Evolutionary conservation across 768 basidiomycete species (phyloP).

Genomic region (Pulveroboletus sp.): DNA sequence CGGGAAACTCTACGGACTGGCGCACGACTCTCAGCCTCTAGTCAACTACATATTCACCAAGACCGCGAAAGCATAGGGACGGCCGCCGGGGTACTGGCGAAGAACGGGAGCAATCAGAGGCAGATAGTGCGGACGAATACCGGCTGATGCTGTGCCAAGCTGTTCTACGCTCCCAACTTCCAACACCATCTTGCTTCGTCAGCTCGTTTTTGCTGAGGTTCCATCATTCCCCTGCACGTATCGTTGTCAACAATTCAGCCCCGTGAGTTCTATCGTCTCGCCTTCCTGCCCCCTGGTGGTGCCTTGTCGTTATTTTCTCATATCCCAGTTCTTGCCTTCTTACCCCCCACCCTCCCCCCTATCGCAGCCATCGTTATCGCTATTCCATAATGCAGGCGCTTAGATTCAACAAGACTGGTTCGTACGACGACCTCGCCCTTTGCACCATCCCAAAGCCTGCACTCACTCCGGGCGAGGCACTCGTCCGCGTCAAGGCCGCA

Average conservation of each 20-base stretch:
- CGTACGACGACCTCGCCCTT: constrained; percentile 25
- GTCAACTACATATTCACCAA: too few species aligned
- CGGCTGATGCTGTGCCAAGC: constrained; percentile 12
- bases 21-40: too few species aligned
- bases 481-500: constrained; percentile 30
- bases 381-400: constrained; percentile 29
- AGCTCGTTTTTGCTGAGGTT: neutral
- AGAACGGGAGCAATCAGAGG: neutral
- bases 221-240: neutral
- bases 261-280: constrained; percentile 1
- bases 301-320: neutral
- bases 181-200: neutral
- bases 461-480: constrained; percentile 30
- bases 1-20: too few species aligned
- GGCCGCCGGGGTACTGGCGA: too few species aligned
- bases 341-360: neutral
- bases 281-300: neutral
- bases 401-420: constrained; percentile 29
- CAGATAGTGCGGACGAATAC: constrained; percentile 8
- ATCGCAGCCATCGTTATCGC: neutral
- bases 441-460: constrained; percentile 22
- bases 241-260: neutral
- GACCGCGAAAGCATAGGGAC: too few species aligned
- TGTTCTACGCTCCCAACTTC: neutral
- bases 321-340: neutral